Evolutionary conservation across 2,329 filamentous ascomycete species (phyloP).

Genomic region (Colletotrichum echinochloae): DNA sequence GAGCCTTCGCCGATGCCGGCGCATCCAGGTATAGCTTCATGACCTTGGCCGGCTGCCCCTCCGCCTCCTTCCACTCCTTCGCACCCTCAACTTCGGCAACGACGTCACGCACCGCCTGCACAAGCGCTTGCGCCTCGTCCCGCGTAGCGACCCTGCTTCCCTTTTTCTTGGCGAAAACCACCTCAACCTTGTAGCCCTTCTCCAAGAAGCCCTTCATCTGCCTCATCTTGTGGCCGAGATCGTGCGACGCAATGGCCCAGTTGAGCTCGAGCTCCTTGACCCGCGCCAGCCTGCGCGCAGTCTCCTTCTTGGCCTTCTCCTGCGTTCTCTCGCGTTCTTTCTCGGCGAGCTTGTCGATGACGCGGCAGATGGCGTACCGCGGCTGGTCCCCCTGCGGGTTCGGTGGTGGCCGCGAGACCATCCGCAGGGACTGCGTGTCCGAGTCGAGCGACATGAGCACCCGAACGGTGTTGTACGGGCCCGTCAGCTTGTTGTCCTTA

Average conservation of each 20-base stretch:
- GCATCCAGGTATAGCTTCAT: slow-evolving; percentile 59
- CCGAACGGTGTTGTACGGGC: slow-evolving; percentile 52
- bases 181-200: slow-evolving; percentile 81
- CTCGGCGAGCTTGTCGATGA: slow-evolving; percentile 70
- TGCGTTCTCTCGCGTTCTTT: slow-evolving; percentile 58
- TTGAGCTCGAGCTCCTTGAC: slow-evolving; percentile 88
- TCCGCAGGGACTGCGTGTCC: slow-evolving; percentile 54
- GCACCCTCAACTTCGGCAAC: slow-evolving; percentile 50
- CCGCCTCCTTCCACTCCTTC: slow-evolving; percentile 58
- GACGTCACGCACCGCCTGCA: slow-evolving; percentile 56
- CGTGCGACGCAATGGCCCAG: slow-evolving; percentile 84
- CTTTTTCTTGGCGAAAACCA: slow-evolving; percentile 76
- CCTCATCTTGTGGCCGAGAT: slow-evolving; percentile 78
- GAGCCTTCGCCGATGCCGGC: neutral
- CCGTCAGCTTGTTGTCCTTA: slow-evolving; percentile 52
- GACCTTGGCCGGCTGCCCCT: slow-evolving; percentile 59
- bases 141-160: slow-evolving; percentile 67
- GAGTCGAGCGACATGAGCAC: slow-evolving; percentile 57
- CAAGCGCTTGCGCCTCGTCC: slow-evolving; percentile 70
- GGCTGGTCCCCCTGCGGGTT: slow-evolving; percentile 44
- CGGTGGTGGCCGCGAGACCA: slow-evolving; percentile 45
- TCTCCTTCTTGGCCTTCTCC: slow-evolving; percentile 57
- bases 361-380: slow-evolving; percentile 73
- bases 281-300: slow-evolving; percentile 54
- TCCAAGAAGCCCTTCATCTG: slow-evolving; percentile 76